Evolutionary conservation across 148 eudicot genomes (phyloP), one percentile per base, ranked within the genome.

Genomic region (Pharnaceum exiguum): DNA sequence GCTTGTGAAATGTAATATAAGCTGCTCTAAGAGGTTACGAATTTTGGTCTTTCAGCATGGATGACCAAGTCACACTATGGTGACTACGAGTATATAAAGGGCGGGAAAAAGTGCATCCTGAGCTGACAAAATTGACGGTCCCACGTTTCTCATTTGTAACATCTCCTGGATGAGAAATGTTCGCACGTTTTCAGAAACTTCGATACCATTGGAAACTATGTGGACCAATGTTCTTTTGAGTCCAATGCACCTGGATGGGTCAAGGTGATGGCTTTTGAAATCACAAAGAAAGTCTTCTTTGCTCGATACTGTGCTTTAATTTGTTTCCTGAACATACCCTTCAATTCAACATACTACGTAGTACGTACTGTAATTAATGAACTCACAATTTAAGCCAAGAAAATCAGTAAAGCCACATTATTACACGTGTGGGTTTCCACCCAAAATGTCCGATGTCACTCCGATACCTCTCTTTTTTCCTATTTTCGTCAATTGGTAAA

Each of bases 191-290:
- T 13, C 46, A 66, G 64, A 69, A 75, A 40, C 39, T 67, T 74
- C 66, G 51, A 47, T 59, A 30, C 32, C n/a, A n/a, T n/a, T n/a
- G n/a, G n/a, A n/a, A 45, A 58, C 28, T 5, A 55, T 23, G 55
- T 49, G 35, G 73, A 62, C 63, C 35, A 18, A 17, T 19, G 35
- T 56, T 21, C 0, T 30, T 2, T 33, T 40, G 30, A 24, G 66
- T 83, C 75, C 85, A 72, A 30, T 79, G 85, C 51, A 83, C 73
- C 76, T 79, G 82, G 85, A 75, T 77, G 63, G 37, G 23, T 82
- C 89, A 83, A 77, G 26, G 71, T 68, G 89, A 55, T 83, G 85
- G 89, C 89, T 83, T 58, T 71, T 11, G 68, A 68, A 78, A 35
- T 32, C 47, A 29, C 5, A 42, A 62, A 51, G 33, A 57, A 9